Evolutionary conservation across 78 protist genomes (phyloP).

Genomic region (Protostelium mycophagum): DNA sequence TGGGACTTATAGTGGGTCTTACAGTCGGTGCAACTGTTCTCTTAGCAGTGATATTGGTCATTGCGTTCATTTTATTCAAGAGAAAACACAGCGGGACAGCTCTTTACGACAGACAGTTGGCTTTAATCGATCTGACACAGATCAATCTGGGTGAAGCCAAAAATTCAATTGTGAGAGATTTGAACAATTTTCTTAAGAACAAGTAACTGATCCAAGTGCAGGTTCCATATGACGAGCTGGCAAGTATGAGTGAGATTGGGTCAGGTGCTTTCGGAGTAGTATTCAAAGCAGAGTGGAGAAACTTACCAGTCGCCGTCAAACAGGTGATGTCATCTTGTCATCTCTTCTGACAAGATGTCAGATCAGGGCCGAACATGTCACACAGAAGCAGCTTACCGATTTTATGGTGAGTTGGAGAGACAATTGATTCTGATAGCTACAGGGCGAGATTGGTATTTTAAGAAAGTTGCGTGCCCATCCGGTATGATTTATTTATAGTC

Average conservation of each 20-base stretch:
- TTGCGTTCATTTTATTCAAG: not conserved
- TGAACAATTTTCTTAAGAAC: too few species aligned
- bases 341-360: not conserved
- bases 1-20: not conserved
- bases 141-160: not conserved
- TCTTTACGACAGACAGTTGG: not conserved
- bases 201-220: not conserved
- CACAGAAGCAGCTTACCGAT: not conserved
- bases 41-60: not conserved
- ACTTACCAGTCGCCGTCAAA: not conserved
- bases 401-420: not conserved
- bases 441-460: not conserved
- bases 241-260: not conserved
- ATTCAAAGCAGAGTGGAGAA: not conserved
- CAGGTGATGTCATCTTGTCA: not conserved
- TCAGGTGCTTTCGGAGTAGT: not conserved
- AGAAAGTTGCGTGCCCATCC: not conserved
- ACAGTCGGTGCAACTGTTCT: not conserved
- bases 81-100: not conserved
- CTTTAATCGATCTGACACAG: not conserved
- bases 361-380: not conserved
- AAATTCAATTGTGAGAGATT: not conserved
- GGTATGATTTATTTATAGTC: not conserved
- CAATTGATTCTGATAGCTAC: not conserved
- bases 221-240: not conserved